Conservation (phyloP, 1,139 yeast species). For the Saccharomyces hybrid region DNA sequence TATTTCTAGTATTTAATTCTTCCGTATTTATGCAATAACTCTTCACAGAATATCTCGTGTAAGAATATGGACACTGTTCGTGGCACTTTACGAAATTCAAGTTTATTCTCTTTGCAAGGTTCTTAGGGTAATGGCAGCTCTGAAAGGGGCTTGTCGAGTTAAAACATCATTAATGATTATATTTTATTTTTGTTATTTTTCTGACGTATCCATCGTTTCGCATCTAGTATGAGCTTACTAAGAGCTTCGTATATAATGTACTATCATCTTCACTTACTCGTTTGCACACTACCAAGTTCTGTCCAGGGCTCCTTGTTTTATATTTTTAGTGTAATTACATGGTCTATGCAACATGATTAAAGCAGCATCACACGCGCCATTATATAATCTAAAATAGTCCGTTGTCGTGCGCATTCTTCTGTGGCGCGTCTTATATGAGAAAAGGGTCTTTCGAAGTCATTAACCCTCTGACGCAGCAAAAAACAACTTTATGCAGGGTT, state of each 20-base stretch:
- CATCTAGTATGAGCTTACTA: not conserved
- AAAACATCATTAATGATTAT: too few species aligned
- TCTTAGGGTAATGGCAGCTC: not conserved
- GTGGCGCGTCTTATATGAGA: not conserved
- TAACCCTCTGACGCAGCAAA: not conserved
- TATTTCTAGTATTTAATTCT: not conserved
- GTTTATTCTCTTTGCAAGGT: not conserved
- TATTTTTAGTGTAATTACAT: not conserved
- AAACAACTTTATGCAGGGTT: not conserved
- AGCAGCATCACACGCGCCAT: not conserved
- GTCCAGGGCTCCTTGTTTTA: not conserved
- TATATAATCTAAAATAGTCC: not conserved
- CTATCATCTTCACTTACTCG: not conserved
- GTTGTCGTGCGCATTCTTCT: not conserved
- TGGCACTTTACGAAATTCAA: not conserved
- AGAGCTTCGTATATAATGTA: too few species aligned
- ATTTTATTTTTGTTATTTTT: too few species aligned
- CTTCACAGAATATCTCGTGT: not conserved
- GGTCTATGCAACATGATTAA: not conserved
- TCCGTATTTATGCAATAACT: not conserved
- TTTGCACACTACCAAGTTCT: not conserved
- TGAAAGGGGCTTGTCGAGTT: too few species aligned
- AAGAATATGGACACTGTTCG: not conserved
- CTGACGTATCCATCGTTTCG: not conserved
- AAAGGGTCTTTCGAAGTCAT: not conserved